Evolutionary conservation across 208 protist species (phyloP), one percentile per base, ranked within the genome.

Genomic region (Acanthamoeba lenticulata): DNA sequence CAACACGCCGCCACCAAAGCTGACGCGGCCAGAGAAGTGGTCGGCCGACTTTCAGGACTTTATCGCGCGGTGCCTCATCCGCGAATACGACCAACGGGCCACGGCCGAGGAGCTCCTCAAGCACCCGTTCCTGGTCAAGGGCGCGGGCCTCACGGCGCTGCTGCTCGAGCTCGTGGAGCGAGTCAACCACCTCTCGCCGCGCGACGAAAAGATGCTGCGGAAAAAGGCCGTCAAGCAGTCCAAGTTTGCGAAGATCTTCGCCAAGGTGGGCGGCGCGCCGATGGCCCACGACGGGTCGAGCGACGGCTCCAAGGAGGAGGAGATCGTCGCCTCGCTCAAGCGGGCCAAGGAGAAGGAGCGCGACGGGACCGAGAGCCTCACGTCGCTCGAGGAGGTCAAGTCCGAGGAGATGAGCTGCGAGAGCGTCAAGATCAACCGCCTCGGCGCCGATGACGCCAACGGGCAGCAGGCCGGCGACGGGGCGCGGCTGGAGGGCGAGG

Each of bases 11-110:
- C 57, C 86, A 24, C 86, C 86, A 19, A 92, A 49, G 86, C 86
- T 92, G 15, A 74, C 52, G 0, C 11, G 45, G 24, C 38, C 55
- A 0, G 44, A 92, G 40, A 72, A 92, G 11, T 92, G 52, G 52
- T 92, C 86, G 40, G 15, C 86, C 29, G 86, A 92, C 3, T 92
- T 92, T 32, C 32, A 72, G 24, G 86, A 92, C 42, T 92, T 92
- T 24, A 72, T 92, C 29, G 86, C 86, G 34, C 86, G 86, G 6
- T 92, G 86, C 45, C 86, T 92, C 29, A 40, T 92, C 6, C 38
- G 86, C 34, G 86, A 92, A n/a, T 72, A 65, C 45, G 45, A 72
- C 34, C 34, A 92, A 24, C 49, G 86, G 34, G 86, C 86, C 55
- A 74, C 86, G 15, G 86, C 86, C 27, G 57, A 92, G 17, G 57